phyloP scores from a whole-genome alignment of 2,329 filamentous ascomycete species.

The Gaeumannomyces sp. region DNA sequence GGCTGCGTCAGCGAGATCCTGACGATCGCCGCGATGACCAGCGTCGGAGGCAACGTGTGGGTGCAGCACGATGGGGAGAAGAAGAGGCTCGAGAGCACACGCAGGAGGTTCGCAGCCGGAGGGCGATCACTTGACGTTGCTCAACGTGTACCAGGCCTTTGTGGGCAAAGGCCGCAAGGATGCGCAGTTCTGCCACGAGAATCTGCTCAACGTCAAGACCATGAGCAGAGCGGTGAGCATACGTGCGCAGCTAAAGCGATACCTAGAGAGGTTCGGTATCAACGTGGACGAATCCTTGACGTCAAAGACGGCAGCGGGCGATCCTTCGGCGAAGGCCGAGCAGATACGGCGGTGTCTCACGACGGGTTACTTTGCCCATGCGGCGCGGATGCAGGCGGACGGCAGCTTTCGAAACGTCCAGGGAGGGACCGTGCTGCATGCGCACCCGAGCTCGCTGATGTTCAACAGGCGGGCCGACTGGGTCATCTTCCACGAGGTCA shows the following conservation, averaged over 20 bases:
- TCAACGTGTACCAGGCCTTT: slow-evolving; percentile 92
- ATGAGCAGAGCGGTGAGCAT: slow-evolving; percentile 80
- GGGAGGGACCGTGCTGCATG: slow-evolving; percentile 70
- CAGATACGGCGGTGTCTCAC: slow-evolving; percentile 80
- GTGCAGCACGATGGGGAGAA: slow-evolving; percentile 73
- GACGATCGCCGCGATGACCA: slow-evolving; percentile 91
- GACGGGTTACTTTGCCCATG: slow-evolving; percentile 86
- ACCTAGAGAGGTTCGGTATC: slow-evolving; percentile 79
- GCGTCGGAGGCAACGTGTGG: slow-evolving; percentile 76
- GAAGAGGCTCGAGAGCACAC: slow-evolving; percentile 65
- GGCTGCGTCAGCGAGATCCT: slow-evolving; percentile 79
- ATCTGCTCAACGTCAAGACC: slow-evolving; percentile 80
- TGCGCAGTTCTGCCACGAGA: slow-evolving; percentile 77
- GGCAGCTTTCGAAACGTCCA: slow-evolving; percentile 84
- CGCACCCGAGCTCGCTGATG: slow-evolving; percentile 88
- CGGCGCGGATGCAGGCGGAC: slow-evolving; percentile 88
- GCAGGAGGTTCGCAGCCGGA: slow-evolving; percentile 85
- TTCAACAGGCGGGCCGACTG: slow-evolving; percentile 96
- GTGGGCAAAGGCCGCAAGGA: slow-evolving; percentile 77
- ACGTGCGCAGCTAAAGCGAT: slow-evolving; percentile 76
- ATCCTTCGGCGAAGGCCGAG: slow-evolving; percentile 46
- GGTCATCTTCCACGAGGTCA: slow-evolving; percentile 91
- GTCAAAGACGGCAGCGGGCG: slow-evolving; percentile 21
- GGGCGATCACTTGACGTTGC: slow-evolving; percentile 85
- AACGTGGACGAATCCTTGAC: slow-evolving; percentile 54